Percentiles rank a stretch among this genome's conserved stretches.
phyloP scores from a whole-genome alignment of 2,329 filamentous ascomycete genomes.

The Cladosporium sp. region DNA sequence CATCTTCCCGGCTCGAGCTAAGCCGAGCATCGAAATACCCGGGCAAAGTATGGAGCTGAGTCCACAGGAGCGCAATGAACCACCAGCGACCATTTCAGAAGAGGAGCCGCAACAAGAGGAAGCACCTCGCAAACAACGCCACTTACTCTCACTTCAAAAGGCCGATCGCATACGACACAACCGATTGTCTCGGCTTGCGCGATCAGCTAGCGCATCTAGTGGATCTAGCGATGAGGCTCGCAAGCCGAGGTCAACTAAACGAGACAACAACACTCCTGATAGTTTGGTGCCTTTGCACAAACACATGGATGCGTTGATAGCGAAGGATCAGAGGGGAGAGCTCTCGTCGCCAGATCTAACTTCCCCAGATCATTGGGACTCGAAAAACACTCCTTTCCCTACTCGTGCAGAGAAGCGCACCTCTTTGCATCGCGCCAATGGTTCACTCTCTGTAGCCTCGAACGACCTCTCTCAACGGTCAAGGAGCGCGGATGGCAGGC shows the following conservation, averaged over 20 bases:
- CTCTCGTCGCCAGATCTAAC: constrained; percentile 33
- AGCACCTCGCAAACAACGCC: constrained; percentile 7
- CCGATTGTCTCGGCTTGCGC: constrained; percentile 16
- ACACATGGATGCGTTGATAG: constrained; percentile 41
- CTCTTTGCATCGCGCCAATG: constrained; percentile 14
- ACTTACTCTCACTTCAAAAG: constrained; percentile 15
- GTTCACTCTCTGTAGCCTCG: constrained; percentile 19
- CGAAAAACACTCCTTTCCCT: constrained; percentile 22
- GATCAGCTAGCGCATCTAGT: constrained; percentile 25
- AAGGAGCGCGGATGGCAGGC: constrained; percentile 17
- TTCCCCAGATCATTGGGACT: constrained; percentile 39
- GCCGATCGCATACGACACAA: constrained; percentile 21
- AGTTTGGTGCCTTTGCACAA: constrained; percentile 35
- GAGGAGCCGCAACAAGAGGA: background rate
- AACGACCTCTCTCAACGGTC: constrained; percentile 6
- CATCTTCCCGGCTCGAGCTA: constrained; percentile 53
- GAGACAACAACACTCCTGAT: constrained; percentile 31
- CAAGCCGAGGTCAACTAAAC: constrained; percentile 41
- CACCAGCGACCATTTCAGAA: constrained; percentile 7
- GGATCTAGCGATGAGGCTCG: constrained; percentile 33
- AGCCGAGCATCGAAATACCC: constrained; percentile 21
- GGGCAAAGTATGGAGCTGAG: constrained; percentile 20
- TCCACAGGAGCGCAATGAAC: constrained; percentile 8
- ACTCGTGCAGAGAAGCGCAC: constrained; percentile 3
- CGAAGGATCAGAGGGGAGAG: constrained; percentile 37